These are phyloP conservation scores for Harrya chromipes DNA, from an alignment of 768 basidiomycete genomes.

Conservation along the genomic window DNA sequence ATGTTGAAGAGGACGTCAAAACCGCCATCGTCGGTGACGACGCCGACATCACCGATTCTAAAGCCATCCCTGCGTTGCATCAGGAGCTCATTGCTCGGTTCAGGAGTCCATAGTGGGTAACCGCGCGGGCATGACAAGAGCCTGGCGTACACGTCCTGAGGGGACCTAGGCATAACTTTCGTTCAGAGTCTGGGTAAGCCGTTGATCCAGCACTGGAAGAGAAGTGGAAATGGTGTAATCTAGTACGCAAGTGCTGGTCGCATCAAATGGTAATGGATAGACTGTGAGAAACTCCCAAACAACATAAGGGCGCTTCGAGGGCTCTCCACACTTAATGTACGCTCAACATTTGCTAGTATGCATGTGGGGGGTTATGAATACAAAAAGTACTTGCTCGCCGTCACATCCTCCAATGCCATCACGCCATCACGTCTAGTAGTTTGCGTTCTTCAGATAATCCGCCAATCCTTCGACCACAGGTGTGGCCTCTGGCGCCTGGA, in stretches of 20 bases:
- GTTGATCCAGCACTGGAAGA: too few species aligned
- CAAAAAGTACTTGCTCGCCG: not conserved
- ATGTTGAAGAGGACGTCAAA: constrained; percentile 37
- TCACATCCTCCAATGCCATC: not conserved
- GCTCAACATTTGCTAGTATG: too few species aligned
- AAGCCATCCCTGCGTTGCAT: constrained; percentile 24
- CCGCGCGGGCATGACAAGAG: constrained; percentile 18
- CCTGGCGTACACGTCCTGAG: constrained; percentile 13
- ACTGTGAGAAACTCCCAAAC: too few species aligned
- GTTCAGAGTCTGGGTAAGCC: too few species aligned
- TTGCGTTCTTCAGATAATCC: constrained; percentile 66
- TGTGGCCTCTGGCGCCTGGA: constrained; percentile 63
- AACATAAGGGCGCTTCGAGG: too few species aligned
- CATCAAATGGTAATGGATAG: too few species aligned
- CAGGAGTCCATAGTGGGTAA: constrained; percentile 31
- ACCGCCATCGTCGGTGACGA: constrained; percentile 25
- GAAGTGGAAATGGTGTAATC: too few species aligned
- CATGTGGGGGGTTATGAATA: not conserved
- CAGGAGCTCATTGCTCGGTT: constrained; percentile 23
- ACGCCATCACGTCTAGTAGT: constrained; percentile 40
- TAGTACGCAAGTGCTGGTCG: too few species aligned
- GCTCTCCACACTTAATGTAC: too few species aligned
- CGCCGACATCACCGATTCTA: constrained; percentile 34
- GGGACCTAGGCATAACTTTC: not conserved
- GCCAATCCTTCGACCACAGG: constrained; percentile 63